Evolutionary conservation across 495 filamentous ascomycete genomes (phyloP), one percentile per base, ranked within the genome.

Genomic region (Arthonia radiata): DNA sequence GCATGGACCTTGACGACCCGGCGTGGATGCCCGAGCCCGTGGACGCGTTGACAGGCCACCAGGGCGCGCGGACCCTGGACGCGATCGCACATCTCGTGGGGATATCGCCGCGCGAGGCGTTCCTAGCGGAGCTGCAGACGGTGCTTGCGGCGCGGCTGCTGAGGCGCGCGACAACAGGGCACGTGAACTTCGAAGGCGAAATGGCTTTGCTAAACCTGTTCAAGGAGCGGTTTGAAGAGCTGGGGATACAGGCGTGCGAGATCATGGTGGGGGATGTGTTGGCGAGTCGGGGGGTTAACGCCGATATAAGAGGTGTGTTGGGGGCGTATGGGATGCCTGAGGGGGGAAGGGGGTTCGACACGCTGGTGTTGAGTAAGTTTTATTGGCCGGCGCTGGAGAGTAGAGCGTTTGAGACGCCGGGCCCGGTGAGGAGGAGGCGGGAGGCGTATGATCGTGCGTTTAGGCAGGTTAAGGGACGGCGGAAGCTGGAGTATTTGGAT

Each of bases 201-300:
- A 47, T 47, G 31, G 56, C 63, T 4, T 80, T 92, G 4, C 61
- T 94, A 3, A 73, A 90, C 27, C 56, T 94, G 4, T 60, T 97
- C 24, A 94, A 91, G 48, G 48, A 73, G 5, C 71, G 83, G 4
- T 83, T 93, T 28, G 89, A 82, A 10, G 80, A 91, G 36, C 58
- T 65, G 3, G 61, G 71, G 5, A 53, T 93, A 23, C 86, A 94
- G 42, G 70, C 71, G 23, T 91, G 78, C 48, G 80, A 94, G 39
- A 86, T 99, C 31, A 99, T 99, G 86, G 61, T 94, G 15, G 71
- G 69, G 25, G 86, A 99, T 48, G 71, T 94, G n/a, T 59, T 70
- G 25, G 81, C 92, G 39, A 92, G 81, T 8, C 57, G 61, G 24
- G 60, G 67, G 24, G 60, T 86, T 25, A 68, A 90, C 39, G 39